Percentiles rank a stretch among this genome's conserved stretches.
Evolutionary conservation across 495 filamentous ascomycete species (phyloP).

Genomic region (Penicillium nucicola): DNA sequence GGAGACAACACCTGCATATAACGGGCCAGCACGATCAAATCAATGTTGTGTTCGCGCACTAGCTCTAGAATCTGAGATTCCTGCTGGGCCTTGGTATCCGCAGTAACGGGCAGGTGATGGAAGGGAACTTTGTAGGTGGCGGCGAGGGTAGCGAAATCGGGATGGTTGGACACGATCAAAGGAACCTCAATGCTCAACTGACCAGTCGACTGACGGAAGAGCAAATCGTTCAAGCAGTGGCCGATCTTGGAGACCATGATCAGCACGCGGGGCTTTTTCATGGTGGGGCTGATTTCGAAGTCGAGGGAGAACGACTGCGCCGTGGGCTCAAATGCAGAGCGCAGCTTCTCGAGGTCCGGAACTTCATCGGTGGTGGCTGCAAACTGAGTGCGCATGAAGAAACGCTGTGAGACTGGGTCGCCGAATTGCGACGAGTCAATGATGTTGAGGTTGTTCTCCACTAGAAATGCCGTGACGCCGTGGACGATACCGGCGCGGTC

Average conservation of each 20-base stretch:
- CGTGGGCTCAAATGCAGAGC: conserved; percentile 48
- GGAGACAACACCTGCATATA: conserved; percentile 82
- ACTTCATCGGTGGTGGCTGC: conserved; percentile 35
- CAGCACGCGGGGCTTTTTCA: conserved; percentile 63
- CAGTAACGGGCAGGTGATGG: conserved; percentile 67
- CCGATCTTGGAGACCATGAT: conserved; percentile 84
- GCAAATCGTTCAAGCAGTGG: conserved; percentile 76
- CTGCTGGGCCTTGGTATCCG: conserved; percentile 65
- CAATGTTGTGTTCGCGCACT: conserved; percentile 58
- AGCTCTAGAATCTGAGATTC: conserved; percentile 64
- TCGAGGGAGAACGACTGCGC: conserved; percentile 56
- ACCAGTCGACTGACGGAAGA: conserved; percentile 62
- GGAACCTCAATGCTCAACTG: conserved; percentile 65
- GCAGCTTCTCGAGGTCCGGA: conserved; percentile 42
- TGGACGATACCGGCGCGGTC: conserved; percentile 74
- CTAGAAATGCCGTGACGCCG: conserved; percentile 69
- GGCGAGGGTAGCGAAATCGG: conserved; percentile 64
- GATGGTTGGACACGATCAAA: conserved; percentile 68
- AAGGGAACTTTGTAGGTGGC: conserved; percentile 69
- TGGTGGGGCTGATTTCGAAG: conserved; percentile 59
- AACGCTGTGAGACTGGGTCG: conserved; percentile 59
- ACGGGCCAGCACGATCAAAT: conserved; percentile 71
- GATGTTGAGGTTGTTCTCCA: conserved; percentile 65
- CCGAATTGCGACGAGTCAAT: conserved; percentile 73
- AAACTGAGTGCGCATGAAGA: conserved; percentile 80